Conservation (phyloP, 2,329 filamentous ascomycete genomes). For the Xylaria sp. region DNA sequence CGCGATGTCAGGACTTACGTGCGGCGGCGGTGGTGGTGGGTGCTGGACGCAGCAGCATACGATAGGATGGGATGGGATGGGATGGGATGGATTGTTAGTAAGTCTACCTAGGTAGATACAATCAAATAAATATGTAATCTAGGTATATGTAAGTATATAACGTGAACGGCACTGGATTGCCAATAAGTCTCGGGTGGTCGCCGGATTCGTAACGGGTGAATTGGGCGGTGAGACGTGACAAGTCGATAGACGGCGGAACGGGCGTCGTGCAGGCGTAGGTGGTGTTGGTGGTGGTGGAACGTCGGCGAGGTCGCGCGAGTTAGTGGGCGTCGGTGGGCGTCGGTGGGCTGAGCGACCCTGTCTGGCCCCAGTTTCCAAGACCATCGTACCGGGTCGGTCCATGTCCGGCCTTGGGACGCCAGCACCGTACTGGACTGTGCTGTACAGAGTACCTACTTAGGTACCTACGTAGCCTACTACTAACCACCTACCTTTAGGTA, state of each 20-base stretch:
- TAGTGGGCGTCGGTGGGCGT: background rate
- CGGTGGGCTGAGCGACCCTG: too few species aligned
- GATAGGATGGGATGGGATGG: too few species aligned
- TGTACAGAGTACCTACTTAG: background rate
- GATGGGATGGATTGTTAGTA: too few species aligned
- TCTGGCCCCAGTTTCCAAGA: background rate
- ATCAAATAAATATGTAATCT: too few species aligned
- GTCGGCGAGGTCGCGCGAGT: background rate
- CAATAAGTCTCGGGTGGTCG: background rate
- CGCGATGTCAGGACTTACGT: background rate
- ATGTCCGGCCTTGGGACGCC: background rate
- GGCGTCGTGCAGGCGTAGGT: background rate
- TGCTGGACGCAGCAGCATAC: background rate
- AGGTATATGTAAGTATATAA: too few species aligned
- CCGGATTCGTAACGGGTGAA: background rate
- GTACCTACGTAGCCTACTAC: too few species aligned
- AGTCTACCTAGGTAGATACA: too few species aligned
- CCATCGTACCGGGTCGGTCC: background rate
- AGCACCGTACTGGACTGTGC: background rate
- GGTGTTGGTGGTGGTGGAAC: background rate
- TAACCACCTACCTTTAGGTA: too few species aligned
- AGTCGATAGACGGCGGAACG: background rate
- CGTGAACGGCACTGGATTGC: background rate
- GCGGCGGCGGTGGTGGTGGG: background rate
- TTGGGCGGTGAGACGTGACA: background rate